These are phyloP conservation scores for Trametes cubensis DNA, from an alignment of 768 basidiomycete species.

Conservation along the genomic window DNA sequence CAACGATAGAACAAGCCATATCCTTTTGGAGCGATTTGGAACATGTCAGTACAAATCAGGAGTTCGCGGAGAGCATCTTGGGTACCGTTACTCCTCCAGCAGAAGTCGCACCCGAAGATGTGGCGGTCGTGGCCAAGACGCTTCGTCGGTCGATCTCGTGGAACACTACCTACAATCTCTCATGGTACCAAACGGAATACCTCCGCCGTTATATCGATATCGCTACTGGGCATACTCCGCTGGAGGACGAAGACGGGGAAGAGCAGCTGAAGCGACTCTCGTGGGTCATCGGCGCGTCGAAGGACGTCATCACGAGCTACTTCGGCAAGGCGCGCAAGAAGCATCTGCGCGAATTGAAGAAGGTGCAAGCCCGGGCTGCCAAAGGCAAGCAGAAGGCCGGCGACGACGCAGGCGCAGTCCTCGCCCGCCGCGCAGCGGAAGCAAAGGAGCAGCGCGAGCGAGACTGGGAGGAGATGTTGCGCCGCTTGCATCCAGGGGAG, in stretches of 20 bases:
- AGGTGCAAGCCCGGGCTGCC: slow-evolving; percentile 35
- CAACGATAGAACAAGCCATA: slow-evolving; percentile 42
- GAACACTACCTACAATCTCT: slow-evolving; percentile 61
- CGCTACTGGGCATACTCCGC: slow-evolving; percentile 46
- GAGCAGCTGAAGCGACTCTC: slow-evolving; percentile 49
- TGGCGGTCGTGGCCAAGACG: slow-evolving; percentile 43
- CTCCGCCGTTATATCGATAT: slow-evolving; percentile 54
- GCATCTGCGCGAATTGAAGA: slow-evolving; percentile 47
- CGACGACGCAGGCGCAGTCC: slow-evolving; percentile 45
- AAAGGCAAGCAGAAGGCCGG: slow-evolving; percentile 20
- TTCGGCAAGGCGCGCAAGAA: slow-evolving; percentile 46
- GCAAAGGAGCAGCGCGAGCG: slow-evolving; percentile 58
- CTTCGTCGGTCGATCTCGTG: slow-evolving; percentile 64
- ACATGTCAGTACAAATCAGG: slow-evolving; percentile 46
- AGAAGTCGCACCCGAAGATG: slow-evolving; percentile 18
- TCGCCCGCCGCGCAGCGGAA: slow-evolving; percentile 68
- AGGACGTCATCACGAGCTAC: slow-evolving; percentile 47
- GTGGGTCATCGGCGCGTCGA: slow-evolving; percentile 59
- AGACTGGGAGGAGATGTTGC: slow-evolving; percentile 66
- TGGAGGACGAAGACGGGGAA: slow-evolving; percentile 49
- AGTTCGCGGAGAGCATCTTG: slow-evolving; percentile 30
- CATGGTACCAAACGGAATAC: slow-evolving; percentile 70
- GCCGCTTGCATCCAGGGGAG: slow-evolving; percentile 54
- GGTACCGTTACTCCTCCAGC: not conserved
- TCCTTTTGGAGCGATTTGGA: slow-evolving; percentile 63